Percentiles rank a stretch among this genome's conserved stretches.
These are phyloP conservation scores for Moelleriella libera DNA, from an alignment of 2,329 filamentous ascomycete species.

Conservation along the genomic window DNA sequence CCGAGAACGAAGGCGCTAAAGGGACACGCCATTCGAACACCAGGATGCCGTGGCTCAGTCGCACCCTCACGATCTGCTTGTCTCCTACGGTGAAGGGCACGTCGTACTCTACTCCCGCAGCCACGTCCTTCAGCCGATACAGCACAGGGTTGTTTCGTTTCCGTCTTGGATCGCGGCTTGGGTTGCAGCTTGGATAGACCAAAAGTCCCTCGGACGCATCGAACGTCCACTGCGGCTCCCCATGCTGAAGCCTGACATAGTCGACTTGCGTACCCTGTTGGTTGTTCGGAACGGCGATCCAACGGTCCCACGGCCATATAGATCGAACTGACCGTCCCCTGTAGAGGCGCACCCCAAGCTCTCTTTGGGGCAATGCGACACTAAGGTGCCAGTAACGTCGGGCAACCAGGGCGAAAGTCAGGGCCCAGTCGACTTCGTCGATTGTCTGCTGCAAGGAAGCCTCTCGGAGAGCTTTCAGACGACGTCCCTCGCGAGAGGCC, in stretches of 20 bases:
- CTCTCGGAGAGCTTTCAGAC: too few relatives aligned
- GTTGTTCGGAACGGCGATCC: too few relatives aligned
- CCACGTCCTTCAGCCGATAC: slow-evolving; percentile 36
- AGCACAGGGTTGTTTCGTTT: neutral
- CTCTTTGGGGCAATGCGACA: too few relatives aligned
- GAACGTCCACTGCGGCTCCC: too few relatives aligned
- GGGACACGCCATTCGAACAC: slow-evolving; percentile 52
- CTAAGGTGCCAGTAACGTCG: slow-evolving; percentile 41
- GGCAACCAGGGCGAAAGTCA: slow-evolving; percentile 33
- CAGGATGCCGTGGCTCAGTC: slow-evolving; percentile 39
- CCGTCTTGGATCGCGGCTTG: neutral
- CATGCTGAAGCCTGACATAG: too few relatives aligned
- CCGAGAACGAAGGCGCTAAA: too few relatives aligned
- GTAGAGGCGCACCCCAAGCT: too few relatives aligned
- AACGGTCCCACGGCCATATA: too few relatives aligned
- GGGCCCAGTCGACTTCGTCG: slow-evolving; percentile 20
- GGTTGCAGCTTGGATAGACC: neutral
- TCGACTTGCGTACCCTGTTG: too few relatives aligned
- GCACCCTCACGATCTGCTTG: slow-evolving; percentile 38
- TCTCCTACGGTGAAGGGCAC: slow-evolving; percentile 35
- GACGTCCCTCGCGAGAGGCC: slow-evolving; percentile 35
- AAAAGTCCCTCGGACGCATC: too few relatives aligned
- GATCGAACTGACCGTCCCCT: too few relatives aligned
- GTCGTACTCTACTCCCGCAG: slow-evolving; percentile 21
- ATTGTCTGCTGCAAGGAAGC: slow-evolving; percentile 5